phyloP scores from a whole-genome alignment of 2,329 filamentous ascomycete species.

The Aspergillus pseudoviridinutans region DNA sequence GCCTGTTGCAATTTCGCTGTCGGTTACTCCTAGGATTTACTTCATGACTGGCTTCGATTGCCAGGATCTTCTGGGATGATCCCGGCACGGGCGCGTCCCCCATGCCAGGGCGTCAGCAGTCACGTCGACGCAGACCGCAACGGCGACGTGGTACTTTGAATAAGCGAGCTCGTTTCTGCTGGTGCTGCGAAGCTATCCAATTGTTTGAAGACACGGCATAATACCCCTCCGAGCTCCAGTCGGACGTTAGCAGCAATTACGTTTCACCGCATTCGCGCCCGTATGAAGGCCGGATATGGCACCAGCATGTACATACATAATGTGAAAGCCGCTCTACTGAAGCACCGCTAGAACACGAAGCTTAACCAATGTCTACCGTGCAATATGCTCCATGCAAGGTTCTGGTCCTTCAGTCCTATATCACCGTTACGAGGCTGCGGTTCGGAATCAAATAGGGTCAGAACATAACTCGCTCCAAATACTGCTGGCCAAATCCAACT shows the following conservation, averaged over 20 bases:
- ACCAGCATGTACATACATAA: not conserved
- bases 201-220: not conserved
- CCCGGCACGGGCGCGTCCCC: not conserved
- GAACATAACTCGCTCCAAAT: not conserved
- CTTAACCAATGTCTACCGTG: not conserved
- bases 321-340: not conserved
- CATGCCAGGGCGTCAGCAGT: not conserved
- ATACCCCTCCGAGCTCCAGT: not conserved
- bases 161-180: not conserved
- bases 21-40: not conserved
- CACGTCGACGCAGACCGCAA: not conserved
- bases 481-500: too few relatives aligned
- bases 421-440: not conserved
- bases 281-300: not conserved
- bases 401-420: not conserved
- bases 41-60: not conserved
- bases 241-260: not conserved
- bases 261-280: not conserved
- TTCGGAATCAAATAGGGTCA: not conserved
- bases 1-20: not conserved
- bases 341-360: not conserved
- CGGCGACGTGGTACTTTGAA: not conserved
- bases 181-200: not conserved
- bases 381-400: not conserved
- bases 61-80: not conserved